A percentile compares a stretch with the other conserved stretches of the same genome.
These are phyloP conservation scores for Cicer arietinum DNA, from an alignment of 306 rosid genomes.

Conservation along the genomic window DNA sequence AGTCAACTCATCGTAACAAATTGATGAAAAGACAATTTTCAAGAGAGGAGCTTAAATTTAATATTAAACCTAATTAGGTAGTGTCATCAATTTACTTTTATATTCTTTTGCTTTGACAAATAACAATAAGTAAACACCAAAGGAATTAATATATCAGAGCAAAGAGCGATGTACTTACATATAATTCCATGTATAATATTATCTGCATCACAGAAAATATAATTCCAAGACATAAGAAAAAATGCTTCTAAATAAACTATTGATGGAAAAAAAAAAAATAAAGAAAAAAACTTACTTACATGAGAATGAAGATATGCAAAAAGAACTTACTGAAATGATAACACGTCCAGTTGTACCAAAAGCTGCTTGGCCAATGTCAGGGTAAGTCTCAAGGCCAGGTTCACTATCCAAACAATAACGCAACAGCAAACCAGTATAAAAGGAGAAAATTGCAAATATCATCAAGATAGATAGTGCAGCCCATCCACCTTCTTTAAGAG, in stretches of 20 bases:
- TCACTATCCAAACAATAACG: slow-evolving; percentile 84
- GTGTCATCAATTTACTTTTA: not conserved
- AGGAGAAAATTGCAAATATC: slow-evolving; percentile 70
- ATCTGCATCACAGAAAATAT: slow-evolving; percentile 57
- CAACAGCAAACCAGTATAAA: slow-evolving; percentile 87
- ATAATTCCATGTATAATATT: slow-evolving; percentile 81
- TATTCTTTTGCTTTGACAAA: not conserved
- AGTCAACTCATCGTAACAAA: no score
- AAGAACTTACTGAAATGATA: slow-evolving; percentile 64
- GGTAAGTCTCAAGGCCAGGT: slow-evolving; percentile 91
- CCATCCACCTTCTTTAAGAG: slow-evolving; percentile 90
- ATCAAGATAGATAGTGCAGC: slow-evolving; percentile 64
- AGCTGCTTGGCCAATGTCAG: slow-evolving; percentile 95
- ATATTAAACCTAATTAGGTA: no score
- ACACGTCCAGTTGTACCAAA: slow-evolving; percentile 80
- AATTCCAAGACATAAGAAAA: no score
- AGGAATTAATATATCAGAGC: slow-evolving; percentile 16
- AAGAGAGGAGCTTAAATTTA: no score
- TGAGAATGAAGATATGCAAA: not conserved
- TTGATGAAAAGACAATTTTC: no score
- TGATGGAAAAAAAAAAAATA: not conserved
- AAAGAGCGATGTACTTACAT: slow-evolving; percentile 71
- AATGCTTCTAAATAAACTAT: no score
- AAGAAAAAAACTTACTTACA: not conserved
- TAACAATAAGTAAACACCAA: not conserved